These are phyloP conservation scores for Sungouiella thailandica DNA, from an alignment of 805 yeast genomes.

Conservation along the genomic window DNA sequence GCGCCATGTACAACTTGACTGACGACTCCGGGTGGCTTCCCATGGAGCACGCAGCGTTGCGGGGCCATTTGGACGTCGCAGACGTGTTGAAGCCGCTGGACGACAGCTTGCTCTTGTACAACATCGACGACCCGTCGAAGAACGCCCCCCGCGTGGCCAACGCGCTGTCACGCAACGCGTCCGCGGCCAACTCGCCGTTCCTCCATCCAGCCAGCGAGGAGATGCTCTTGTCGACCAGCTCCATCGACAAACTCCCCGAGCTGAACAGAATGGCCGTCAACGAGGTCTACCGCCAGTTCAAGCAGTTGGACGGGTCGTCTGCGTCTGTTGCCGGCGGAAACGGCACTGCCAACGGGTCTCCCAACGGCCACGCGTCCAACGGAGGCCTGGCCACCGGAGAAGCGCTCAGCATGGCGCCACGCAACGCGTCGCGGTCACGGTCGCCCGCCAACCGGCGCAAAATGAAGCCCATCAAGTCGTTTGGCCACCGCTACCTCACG, in stretches of 20 bases:
- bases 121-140: conserved; percentile 31
- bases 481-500: conserved; percentile 75
- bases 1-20: conserved; percentile 49
- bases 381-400: too few species aligned
- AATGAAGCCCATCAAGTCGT: conserved; percentile 64
- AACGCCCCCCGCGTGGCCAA: conserved; percentile 18
- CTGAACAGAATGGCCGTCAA: conserved; percentile 24
- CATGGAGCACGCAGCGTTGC: conserved; percentile 89
- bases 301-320: conserved; percentile 20
- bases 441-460: conserved; percentile 18
- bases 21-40: conserved; percentile 96
- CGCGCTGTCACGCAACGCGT: conserved; percentile 10
- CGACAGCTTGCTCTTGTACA: conserved; percentile 28
- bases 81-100: conserved; percentile 51
- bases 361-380: conserved; percentile 6
- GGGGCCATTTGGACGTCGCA: conserved; percentile 79
- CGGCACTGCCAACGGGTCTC: too few species aligned
- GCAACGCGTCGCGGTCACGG: conserved; percentile 7
- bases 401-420: conserved; percentile 13
- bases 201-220: conserved; percentile 13
- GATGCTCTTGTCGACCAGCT: conserved; percentile 20
- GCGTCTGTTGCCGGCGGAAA: conserved; percentile 9
- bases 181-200: conserved; percentile 13
- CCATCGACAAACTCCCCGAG: conserved; percentile 36
- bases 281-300: conserved; percentile 38